These are phyloP conservation scores for Sporothrix humicola DNA, from an alignment of 2,329 filamentous ascomycete species.

Conservation along the genomic window DNA sequence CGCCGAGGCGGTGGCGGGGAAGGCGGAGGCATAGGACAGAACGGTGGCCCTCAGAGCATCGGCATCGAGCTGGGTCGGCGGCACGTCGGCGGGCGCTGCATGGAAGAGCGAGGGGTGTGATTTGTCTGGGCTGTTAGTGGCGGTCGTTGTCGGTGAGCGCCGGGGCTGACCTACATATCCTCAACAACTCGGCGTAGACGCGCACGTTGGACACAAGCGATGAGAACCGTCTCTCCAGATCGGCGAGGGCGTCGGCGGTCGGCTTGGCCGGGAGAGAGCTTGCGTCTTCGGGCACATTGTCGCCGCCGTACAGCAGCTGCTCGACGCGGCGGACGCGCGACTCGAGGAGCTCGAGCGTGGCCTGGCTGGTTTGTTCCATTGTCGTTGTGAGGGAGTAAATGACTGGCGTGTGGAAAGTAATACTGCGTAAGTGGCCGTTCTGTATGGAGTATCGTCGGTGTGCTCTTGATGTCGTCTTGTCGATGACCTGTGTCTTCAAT, in stretches of 20 bases:
- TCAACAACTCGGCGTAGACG: constrained; percentile 64
- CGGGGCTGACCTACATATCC: no score
- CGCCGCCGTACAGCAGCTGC: constrained; percentile 59
- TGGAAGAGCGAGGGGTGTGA: constrained; percentile 62
- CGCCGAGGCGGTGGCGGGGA: constrained; percentile 61
- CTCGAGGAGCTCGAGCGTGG: constrained; percentile 63
- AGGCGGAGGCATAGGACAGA: constrained; percentile 61
- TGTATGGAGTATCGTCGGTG: not conserved
- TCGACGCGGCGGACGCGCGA: constrained; percentile 65
- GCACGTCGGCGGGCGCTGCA: constrained; percentile 51
- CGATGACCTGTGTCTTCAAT: not conserved
- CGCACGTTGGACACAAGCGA: constrained; percentile 57
- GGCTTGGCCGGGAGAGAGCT: constrained; percentile 48
- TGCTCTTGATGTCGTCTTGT: not conserved
- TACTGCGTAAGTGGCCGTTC: no score
- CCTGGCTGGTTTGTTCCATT: constrained; percentile 60
- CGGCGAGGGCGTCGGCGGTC: constrained; percentile 52
- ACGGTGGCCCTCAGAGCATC: constrained; percentile 61
- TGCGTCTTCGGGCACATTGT: constrained; percentile 39
- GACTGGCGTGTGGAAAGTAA: no score
- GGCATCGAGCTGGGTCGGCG: constrained; percentile 58
- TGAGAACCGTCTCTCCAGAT: constrained; percentile 61
- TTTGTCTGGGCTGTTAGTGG: constrained; percentile 51
- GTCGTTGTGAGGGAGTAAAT: not conserved
- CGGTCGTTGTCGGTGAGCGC: no score